A percentile compares a stretch with the other conserved stretches of the same genome.
Evolutionary conservation across 108 stramenopile genomes (phyloP).

Genomic region (Chaetoceros tenuissimus): DNA sequence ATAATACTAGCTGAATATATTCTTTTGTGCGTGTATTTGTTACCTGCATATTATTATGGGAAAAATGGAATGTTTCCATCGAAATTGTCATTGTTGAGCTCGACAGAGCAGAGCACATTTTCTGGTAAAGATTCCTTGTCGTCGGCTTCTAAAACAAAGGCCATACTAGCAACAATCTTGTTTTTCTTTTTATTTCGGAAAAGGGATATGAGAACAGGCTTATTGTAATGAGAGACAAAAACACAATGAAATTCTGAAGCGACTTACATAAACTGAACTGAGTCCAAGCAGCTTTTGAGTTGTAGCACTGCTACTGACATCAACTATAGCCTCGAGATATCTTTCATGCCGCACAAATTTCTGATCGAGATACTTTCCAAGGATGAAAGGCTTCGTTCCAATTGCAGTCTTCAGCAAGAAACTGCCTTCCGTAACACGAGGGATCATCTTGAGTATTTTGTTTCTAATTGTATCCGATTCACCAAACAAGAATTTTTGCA

Average conservation of each 20-base stretch:
- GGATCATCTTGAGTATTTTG: conserved; percentile 89
- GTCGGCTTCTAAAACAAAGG: conserved; percentile 83
- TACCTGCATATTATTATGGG: too few species aligned
- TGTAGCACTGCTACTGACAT: conserved; percentile 46
- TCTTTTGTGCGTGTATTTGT: too few species aligned
- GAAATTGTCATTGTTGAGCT: too few species aligned
- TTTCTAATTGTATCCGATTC: conserved; percentile 68
- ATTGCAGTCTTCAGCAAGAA: conserved; percentile 88
- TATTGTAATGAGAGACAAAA: conserved; percentile 5
- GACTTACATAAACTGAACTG: conserved; percentile 43
- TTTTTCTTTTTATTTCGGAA: conserved; percentile 52
- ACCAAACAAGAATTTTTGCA: conserved; percentile 72
- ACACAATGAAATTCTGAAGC: conserved; percentile 1
- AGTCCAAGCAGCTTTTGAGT: conserved; percentile 45
- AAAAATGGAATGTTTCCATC: too few species aligned
- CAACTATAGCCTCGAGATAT: conserved; percentile 63
- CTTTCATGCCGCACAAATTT: conserved; percentile 39
- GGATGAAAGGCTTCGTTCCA: conserved; percentile 85
- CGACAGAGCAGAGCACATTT: conserved; percentile 66
- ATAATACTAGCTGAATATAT: too few species aligned
- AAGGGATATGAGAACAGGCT: background rate
- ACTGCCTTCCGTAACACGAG: conserved; percentile 87
- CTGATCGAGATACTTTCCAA: conserved; percentile 86
- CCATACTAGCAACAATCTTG: conserved; percentile 88
- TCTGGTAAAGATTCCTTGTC: conserved; percentile 81